Evolutionary conservation across 768 basidiomycete genomes (phyloP).

Genomic region (Boletus subparvulus): DNA sequence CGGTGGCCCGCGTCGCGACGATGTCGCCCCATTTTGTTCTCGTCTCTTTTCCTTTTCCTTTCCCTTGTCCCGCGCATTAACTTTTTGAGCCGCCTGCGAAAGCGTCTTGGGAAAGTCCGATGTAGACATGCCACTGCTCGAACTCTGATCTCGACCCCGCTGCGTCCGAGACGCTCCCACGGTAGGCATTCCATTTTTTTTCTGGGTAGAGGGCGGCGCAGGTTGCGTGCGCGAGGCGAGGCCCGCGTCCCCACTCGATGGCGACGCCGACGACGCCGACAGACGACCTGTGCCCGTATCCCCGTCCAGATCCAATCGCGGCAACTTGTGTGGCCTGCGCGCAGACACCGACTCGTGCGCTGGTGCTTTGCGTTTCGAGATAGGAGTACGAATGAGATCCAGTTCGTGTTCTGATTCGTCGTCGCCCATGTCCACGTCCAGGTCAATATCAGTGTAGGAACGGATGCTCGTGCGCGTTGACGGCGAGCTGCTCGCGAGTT

Average conservation of each 20-base stretch:
- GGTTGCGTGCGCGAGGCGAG: slow-evolving; percentile 10
- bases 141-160: neutral
- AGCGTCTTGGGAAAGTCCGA: slow-evolving; percentile 18
- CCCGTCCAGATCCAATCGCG: slow-evolving; percentile 16
- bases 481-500: slow-evolving; percentile 20
- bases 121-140: slow-evolving; percentile 9
- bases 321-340: slow-evolving; percentile 18
- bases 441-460: slow-evolving; percentile 15
- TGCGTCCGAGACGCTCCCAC: neutral
- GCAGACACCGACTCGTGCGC: slow-evolving; percentile 7
- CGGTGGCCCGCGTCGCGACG: neutral
- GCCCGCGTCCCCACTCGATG: neutral
- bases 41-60: neutral
- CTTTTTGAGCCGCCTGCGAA: slow-evolving; percentile 16
- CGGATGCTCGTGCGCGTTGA: slow-evolving; percentile 12
- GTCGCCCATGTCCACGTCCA: slow-evolving; percentile 21
- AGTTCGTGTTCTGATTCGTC: slow-evolving; percentile 18
- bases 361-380: slow-evolving; percentile 29
- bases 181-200: neutral
- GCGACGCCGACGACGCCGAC: neutral
- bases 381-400: slow-evolving; percentile 4
- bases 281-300: neutral
- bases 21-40: neutral
- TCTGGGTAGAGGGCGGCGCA: neutral
- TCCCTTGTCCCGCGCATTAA: slow-evolving; percentile 3